phyloP scores from a whole-genome alignment of 108 stramenopile species.

The Parietichytrium sp. region DNA sequence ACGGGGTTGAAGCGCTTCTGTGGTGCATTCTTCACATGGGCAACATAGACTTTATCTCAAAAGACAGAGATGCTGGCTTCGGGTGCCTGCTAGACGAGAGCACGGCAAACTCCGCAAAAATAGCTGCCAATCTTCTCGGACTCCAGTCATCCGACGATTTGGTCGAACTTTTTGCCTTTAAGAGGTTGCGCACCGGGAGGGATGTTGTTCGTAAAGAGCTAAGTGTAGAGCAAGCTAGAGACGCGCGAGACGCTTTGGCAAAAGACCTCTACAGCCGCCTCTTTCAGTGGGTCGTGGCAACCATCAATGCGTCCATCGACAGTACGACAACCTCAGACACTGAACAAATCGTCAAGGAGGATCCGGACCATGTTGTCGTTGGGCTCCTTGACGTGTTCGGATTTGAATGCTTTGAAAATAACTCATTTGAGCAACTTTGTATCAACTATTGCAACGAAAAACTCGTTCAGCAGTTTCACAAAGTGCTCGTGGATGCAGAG shows the following conservation, averaged over 20 bases:
- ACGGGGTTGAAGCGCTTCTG: constrained; percentile 13
- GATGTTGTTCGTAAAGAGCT: not conserved
- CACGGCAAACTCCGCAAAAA: no score
- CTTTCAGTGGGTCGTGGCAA: constrained; percentile 45
- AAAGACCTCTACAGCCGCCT: constrained; percentile 48
- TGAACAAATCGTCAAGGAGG: not conserved
- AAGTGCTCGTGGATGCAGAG: constrained; percentile 81
- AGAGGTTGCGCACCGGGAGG: not conserved
- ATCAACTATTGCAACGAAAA: constrained; percentile 95
- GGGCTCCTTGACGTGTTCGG: constrained; percentile 47
- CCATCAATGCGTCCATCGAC: constrained; percentile 40
- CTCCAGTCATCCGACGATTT: no score
- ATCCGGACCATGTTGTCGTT: not conserved
- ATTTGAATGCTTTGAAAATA: constrained; percentile 53
- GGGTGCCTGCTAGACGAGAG: no score
- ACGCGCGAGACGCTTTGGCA: constrained; percentile 47
- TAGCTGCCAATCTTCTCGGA: no score
- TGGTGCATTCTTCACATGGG: constrained; percentile 46
- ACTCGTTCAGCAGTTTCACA: constrained; percentile 85
- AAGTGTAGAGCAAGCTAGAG: not conserved
- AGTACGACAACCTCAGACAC: constrained; percentile 38
- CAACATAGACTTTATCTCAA: constrained; percentile 58
- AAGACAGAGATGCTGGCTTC: constrained; percentile 31
- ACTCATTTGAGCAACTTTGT: constrained; percentile 89
- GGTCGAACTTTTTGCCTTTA: not conserved